Conservation (phyloP, 2,329 filamentous ascomycete species). For the Talaromyces sp. region DNA sequence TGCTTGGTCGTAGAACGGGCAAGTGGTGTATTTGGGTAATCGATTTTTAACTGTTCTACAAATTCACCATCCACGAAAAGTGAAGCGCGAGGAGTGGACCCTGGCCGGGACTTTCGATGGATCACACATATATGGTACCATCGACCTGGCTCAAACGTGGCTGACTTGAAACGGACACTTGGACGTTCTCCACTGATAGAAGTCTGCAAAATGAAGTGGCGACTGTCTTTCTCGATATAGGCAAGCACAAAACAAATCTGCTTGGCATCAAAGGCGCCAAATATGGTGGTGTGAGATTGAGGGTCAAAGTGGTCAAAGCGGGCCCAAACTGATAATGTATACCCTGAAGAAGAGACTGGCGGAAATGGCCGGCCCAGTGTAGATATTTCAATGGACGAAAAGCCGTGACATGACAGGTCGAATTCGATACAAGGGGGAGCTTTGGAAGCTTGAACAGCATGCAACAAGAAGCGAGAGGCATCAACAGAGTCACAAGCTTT, state of each 20-base stretch:
- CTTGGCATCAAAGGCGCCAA: constrained; percentile 85
- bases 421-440: constrained; percentile 87
- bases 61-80: constrained; percentile 93
- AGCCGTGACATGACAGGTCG: constrained; percentile 80
- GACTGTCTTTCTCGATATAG: constrained; percentile 89
- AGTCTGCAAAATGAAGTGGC: constrained; percentile 91
- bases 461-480: constrained; percentile 64
- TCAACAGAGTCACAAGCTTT: constrained; percentile 46
- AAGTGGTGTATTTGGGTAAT: constrained; percentile 74
- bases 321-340: constrained; percentile 86
- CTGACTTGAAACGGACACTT: constrained; percentile 87
- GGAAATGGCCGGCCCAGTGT: constrained; percentile 83
- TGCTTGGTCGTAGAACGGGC: constrained; percentile 47
- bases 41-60: constrained; percentile 81
- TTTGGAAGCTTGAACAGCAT: constrained; percentile 67
- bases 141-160: constrained; percentile 63
- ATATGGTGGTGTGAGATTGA: constrained; percentile 84
- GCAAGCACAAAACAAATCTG: constrained; percentile 92
- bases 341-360: constrained; percentile 69
- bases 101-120: constrained; percentile 71
- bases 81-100: constrained; percentile 71
- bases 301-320: constrained; percentile 81
- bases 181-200: constrained; percentile 80
- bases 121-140: constrained; percentile 96
- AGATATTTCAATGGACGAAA: constrained; percentile 82